phyloP scores from a whole-genome alignment of 1,284 basidiomycete genomes.

The Erythrobasidium hasegawianum region DNA sequence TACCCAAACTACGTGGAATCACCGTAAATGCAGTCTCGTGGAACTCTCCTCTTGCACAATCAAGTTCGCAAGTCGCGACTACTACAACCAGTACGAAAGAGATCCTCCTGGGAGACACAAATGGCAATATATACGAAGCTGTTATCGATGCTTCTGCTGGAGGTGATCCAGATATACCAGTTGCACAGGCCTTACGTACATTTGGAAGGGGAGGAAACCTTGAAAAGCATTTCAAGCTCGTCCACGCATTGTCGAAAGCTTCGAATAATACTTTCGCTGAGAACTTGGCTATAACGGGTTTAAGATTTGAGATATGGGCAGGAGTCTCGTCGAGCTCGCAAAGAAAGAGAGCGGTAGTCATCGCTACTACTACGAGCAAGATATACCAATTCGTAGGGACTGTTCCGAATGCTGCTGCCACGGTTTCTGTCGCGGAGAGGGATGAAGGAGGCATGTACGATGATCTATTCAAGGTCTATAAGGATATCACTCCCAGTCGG shows the following conservation, averaged over 20 bases:
- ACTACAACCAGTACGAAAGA: conserved; percentile 72
- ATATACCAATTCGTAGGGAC: conserved; percentile 85
- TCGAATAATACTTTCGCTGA: conserved; percentile 51
- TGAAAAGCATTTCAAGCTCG: conserved; percentile 65
- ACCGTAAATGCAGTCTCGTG: conserved; percentile 84
- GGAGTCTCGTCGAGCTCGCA: conserved; percentile 32
- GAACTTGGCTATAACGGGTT: conserved; percentile 70
- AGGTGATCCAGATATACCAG: conserved; percentile 60
- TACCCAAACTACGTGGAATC: conserved; percentile 79
- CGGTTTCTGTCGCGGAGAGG: conserved; percentile 50
- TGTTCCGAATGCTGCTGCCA: conserved; percentile 47
- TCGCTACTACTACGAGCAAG: conserved; percentile 79
- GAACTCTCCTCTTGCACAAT: conserved; percentile 65
- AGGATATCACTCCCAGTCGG: conserved; percentile 74
- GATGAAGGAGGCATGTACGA: conserved; percentile 72
- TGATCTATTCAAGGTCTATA: conserved; percentile 66
- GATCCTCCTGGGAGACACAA: conserved; percentile 78
- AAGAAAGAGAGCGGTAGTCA: conserved; percentile 55
- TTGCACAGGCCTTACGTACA: conserved; percentile 53
- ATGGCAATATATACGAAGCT: conserved; percentile 78
- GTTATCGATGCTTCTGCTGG: conserved; percentile 81
- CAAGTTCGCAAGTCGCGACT: conserved; percentile 43
- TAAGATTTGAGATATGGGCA: conserved; percentile 66
- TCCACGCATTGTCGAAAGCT: conserved; percentile 64
- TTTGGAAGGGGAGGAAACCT: conserved; percentile 48